Percentiles rank a stretch among this genome's conserved stretches.
Evolutionary conservation across 108 stramenopile genomes (phyloP).

Genomic region (Epithemia pelagica): DNA sequence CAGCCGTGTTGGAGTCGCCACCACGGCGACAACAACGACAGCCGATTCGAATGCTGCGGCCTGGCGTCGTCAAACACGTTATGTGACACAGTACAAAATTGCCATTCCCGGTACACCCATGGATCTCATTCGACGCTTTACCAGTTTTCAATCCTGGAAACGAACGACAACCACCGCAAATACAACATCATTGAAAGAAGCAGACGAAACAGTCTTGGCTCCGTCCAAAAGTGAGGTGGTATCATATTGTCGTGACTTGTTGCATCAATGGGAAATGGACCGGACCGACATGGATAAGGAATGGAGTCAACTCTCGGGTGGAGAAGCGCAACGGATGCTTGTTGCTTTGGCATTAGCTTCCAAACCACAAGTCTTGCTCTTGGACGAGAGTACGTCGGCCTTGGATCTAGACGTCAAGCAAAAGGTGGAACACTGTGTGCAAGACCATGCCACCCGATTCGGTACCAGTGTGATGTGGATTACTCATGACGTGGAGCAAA

Average conservation of each 20-base stretch:
- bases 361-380: constrained; percentile 44
- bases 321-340: constrained; percentile 71
- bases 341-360: constrained; percentile 76
- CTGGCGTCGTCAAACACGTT: constrained; percentile 64
- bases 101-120: constrained; percentile 51
- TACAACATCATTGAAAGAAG: constrained; percentile 7
- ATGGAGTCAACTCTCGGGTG: constrained; percentile 78
- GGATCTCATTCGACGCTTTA: constrained; percentile 29
- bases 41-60: not conserved
- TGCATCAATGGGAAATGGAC: constrained; percentile 25
- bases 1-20: no score
- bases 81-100: constrained; percentile 79
- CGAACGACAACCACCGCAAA: not conserved
- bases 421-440: constrained; percentile 38
- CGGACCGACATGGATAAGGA: constrained; percentile 29
- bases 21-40: not conserved
- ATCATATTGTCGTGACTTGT: constrained; percentile 1
- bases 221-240: not conserved
- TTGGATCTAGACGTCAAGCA: constrained; percentile 46
- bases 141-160: constrained; percentile 17
- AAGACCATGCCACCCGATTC: constrained; percentile 8
- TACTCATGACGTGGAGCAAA: constrained; percentile 31
- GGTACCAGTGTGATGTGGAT: constrained; percentile 29
- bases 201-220: not conserved
- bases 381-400: constrained; percentile 71